These are phyloP conservation scores for Daldinia caldariorum DNA, from an alignment of 495 filamentous ascomycete genomes.

Conservation along the genomic window DNA sequence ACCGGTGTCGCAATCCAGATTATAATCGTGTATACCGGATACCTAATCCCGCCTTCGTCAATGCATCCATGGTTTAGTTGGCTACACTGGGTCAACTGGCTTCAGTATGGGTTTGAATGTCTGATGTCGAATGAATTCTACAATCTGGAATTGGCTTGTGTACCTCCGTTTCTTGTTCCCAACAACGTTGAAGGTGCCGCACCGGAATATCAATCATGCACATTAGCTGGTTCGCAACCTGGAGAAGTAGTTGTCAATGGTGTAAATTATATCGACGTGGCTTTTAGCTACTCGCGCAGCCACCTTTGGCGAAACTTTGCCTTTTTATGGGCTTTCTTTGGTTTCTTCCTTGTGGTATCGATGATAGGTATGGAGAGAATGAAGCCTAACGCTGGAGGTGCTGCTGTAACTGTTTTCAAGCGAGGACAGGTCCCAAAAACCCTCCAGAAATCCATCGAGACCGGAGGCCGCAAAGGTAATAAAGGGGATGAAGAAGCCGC, in stretches of 20 bases:
- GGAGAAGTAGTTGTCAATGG: conserved; percentile 60
- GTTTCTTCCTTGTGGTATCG: conserved; percentile 67
- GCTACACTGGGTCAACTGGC: conserved; percentile 43
- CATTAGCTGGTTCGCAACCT: conserved; percentile 63
- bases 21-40: conserved; percentile 79
- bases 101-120: conserved; percentile 68
- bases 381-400: conserved; percentile 77
- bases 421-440: conserved; percentile 41
- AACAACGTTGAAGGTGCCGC: conserved; percentile 30
- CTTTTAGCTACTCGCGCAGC: conserved; percentile 64
- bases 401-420: conserved; percentile 71
- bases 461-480: conserved; percentile 31
- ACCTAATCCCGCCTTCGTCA: conserved; percentile 72
- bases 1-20: conserved; percentile 73
- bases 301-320: conserved; percentile 79
- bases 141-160: conserved; percentile 59
- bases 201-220: conserved; percentile 63
- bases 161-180: conserved; percentile 56
- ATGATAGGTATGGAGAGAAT: conserved; percentile 74
- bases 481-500: conserved; percentile 40
- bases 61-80: conserved; percentile 72
- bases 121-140: conserved; percentile 79
- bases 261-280: conserved; percentile 61
- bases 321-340: conserved; percentile 72
- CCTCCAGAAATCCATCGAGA: conserved; percentile 44